Percentiles rank a stretch among this genome's conserved stretches.
phyloP scores from a whole-genome alignment of 1,284 basidiomycete genomes.

The Papiliotrema nemorosa region DNA sequence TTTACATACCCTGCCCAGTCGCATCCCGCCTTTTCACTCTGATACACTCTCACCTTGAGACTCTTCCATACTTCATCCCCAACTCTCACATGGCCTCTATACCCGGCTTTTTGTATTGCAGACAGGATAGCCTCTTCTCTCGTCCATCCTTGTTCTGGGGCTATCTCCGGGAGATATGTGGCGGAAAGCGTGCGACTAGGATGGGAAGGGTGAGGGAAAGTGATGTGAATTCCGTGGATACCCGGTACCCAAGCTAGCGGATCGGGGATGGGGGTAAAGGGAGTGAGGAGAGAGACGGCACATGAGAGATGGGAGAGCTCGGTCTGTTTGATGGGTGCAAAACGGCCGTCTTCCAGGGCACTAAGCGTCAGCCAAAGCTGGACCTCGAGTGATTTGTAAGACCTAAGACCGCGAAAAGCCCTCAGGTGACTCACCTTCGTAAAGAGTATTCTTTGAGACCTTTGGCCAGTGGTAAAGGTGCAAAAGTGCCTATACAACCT shows the following conservation, averaged over 20 bases:
- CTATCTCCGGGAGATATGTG: constrained; percentile 92
- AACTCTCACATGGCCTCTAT: constrained; percentile 63
- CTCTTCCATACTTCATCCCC: constrained; percentile 70
- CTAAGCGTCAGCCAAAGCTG: constrained; percentile 28
- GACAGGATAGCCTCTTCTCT: constrained; percentile 83
- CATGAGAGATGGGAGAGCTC: constrained; percentile 66
- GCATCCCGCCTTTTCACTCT: constrained; percentile 69
- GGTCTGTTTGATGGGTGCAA: constrained; percentile 63
- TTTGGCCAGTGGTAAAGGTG: constrained; percentile 66
- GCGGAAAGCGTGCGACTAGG: constrained; percentile 67
- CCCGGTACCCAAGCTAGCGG: constrained; percentile 93
- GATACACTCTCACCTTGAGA: constrained; percentile 77
- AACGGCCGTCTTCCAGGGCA: constrained; percentile 54
- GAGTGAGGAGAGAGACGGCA: constrained; percentile 85
- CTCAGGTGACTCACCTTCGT: constrained; percentile 56
- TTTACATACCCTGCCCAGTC: constrained; percentile 71
- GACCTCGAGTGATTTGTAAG: too few species aligned
- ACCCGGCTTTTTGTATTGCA: constrained; percentile 90
- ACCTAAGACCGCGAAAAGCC: too few species aligned
- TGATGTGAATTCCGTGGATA: constrained; percentile 85
- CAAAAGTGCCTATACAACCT: constrained; percentile 95
- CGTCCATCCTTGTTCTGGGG: constrained; percentile 88
- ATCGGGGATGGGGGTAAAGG: constrained; percentile 78
- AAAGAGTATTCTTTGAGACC: constrained; percentile 87
- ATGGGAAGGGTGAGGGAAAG: constrained; percentile 72